Base-by-base conservation (phyloP, 2,329 filamentous ascomycete species). In the Arthroderma sp. region DNA sequence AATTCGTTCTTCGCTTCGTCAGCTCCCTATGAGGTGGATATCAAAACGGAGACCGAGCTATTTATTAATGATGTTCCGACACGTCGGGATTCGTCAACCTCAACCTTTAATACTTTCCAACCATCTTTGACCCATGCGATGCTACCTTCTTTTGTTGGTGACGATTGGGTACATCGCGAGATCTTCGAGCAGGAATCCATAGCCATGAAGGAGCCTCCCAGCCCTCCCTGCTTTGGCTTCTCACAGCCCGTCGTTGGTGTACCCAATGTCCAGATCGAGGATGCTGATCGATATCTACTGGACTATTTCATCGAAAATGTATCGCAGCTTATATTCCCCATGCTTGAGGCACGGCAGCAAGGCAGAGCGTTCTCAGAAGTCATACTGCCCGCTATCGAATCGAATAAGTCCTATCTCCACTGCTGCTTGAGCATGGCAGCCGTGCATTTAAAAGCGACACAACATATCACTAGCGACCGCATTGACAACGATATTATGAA, bases 31-130 rank as follows among this genome's bases (percentile, higher is more conserved):
- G 89, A 95, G 65, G 81, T 95, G 49, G 89, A 95, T 62, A 83
- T 96, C 69, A 94, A 89, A 74, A 95, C 88, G 1, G 89, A 95
- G 68, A 77, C 86, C 52, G 86, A 95, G 55, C 87, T 93, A 71
- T 94, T 85, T 64, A 80, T 95, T 64, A 86, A 95, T 57, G 85
- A 95, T 60, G 75, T 94, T 45, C 86, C 86, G 4, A 83, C 87
- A 9, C 72, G 89, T 48, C 74, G 80, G 53, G 88, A 95, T 65
- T 94, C 87, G 8, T 86, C 86, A 30, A 81, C 87, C 33, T 93
- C 88, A 0, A 94, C 87, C 27, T 95, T 94, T 66, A 94, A 82
- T 74, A 88, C 86, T n/a, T 91, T 80, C 62, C 82, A 86, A 22
- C 86, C 86, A 10, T 83, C 85, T 29, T 78, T 82, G 27, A 69